A percentile compares a stretch with the other conserved stretches of the same genome.
Conservation (phyloP, 2,329 filamentous ascomycete genomes). For the Didymella glomerata region DNA sequence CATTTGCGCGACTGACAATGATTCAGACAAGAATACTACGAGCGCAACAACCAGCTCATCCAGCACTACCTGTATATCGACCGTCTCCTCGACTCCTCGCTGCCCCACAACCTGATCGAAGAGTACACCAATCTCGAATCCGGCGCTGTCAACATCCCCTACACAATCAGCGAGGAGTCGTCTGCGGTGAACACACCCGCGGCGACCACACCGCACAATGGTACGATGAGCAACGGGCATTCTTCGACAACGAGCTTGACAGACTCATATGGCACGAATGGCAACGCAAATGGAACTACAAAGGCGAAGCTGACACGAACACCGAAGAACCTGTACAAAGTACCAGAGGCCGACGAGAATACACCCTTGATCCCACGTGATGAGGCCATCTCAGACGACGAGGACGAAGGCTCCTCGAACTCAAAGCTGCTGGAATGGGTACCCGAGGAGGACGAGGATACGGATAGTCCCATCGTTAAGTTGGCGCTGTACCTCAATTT, state of each 20-base stretch:
- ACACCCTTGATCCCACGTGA: constrained; percentile 65
- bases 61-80: constrained; percentile 96
- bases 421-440: constrained; percentile 73
- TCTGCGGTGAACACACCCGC: constrained; percentile 33
- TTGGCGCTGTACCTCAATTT: constrained; percentile 89
- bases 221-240: constrained; percentile 25
- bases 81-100: constrained; percentile 84
- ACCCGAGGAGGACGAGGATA: constrained; percentile 74
- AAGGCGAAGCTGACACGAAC: constrained; percentile 60
- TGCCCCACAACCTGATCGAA: constrained; percentile 90
- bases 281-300: constrained; percentile 23
- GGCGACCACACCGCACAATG: constrained; percentile 28
- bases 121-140: constrained; percentile 77
- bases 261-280: constrained; percentile 43
- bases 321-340: constrained; percentile 84
- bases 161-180: constrained; percentile 78
- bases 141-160: constrained; percentile 69
- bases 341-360: constrained; percentile 67
- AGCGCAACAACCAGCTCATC: constrained; percentile 86
- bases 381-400: constrained; percentile 54
- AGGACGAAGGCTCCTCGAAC: constrained; percentile 48
- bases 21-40: constrained; percentile 78
- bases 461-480: constrained; percentile 78
- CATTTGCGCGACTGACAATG: constrained; percentile 14
- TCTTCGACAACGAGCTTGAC: constrained; percentile 33